Conservation (phyloP, 148 eudicot species). For the Diospyros kaki region DNA sequence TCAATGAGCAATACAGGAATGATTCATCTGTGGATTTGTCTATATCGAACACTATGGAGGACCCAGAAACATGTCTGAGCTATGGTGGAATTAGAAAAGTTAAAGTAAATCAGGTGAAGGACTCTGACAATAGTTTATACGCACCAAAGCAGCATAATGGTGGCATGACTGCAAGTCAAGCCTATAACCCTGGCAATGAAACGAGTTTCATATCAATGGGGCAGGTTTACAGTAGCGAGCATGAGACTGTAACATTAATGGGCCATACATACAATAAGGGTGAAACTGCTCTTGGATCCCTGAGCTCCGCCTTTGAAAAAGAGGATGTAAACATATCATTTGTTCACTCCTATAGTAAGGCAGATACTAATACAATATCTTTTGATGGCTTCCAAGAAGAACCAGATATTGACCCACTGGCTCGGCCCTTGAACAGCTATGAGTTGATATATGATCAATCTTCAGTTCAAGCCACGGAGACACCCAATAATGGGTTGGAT, state of each 20-base stretch:
- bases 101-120: conserved; percentile 51
- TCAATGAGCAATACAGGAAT: conserved; percentile 29
- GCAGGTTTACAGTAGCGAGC: conserved; percentile 28
- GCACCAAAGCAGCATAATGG: conserved; percentile 15
- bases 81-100: conserved; percentile 41
- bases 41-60: conserved; percentile 34
- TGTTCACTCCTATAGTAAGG: conserved; percentile 29
- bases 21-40: conserved; percentile 40
- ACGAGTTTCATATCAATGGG: conserved; percentile 31
- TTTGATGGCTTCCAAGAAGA: conserved; percentile 41
- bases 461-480: conserved; percentile 27
- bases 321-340: conserved; percentile 24
- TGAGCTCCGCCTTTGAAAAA: conserved; percentile 19
- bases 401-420: conserved; percentile 25
- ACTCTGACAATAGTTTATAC: conserved; percentile 25
- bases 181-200: conserved; percentile 27
- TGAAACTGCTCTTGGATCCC: conserved; percentile 20
- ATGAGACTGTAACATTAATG: conserved; percentile 23
- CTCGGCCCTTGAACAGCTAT: conserved; percentile 31
- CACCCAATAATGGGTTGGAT: conserved; percentile 22
- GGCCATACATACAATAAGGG: conserved; percentile 28
- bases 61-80: conserved; percentile 33
- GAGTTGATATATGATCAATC: conserved; percentile 31
- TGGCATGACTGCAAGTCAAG: conserved; percentile 20
- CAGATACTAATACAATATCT: conserved; percentile 28